Evolutionary conservation across 352 stramenopile species (phyloP).

Genomic region (Aphanomyces euteiches): DNA sequence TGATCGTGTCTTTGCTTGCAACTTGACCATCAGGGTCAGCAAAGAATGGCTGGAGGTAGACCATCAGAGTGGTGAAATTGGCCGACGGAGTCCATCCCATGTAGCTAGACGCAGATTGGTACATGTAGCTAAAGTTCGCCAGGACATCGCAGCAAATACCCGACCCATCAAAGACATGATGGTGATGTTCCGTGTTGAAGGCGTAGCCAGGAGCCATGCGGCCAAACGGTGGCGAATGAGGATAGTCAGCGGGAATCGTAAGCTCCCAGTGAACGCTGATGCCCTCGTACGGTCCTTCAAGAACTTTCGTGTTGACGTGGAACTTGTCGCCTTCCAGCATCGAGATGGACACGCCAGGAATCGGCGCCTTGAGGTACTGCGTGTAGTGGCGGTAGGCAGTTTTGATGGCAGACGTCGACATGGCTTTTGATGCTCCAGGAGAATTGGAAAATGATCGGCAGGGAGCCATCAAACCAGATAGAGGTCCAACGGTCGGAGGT

Average conservation of each 20-base stretch:
- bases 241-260: slow-evolving; percentile 6
- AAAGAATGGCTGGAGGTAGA: slow-evolving; percentile 26
- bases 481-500: too few relatives aligned
- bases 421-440: too few relatives aligned
- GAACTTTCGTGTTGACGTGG: slow-evolving; percentile 15
- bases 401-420: background rate
- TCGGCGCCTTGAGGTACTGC: slow-evolving; percentile 17
- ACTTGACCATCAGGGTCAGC: slow-evolving; percentile 8
- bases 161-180: slow-evolving; percentile 6
- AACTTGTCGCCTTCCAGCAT: slow-evolving; percentile 17
- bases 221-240: slow-evolving; percentile 19
- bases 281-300: background rate
- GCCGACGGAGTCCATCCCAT: slow-evolving; percentile 7
- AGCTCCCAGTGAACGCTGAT: slow-evolving; percentile 22
- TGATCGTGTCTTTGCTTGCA: background rate
- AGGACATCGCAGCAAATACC: slow-evolving; percentile 26
- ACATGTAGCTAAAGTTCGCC: slow-evolving; percentile 15
- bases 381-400: slow-evolving; percentile 23
- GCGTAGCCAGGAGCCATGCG: background rate
- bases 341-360: slow-evolving; percentile 12
- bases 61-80: slow-evolving; percentile 23
- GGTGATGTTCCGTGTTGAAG: slow-evolving; percentile 11
- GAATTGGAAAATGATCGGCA: too few relatives aligned
- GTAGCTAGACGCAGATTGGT: slow-evolving; percentile 7
- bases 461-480: too few relatives aligned